Conservation (phyloP, 2,329 filamentous ascomycete genomes). For the Fusarium chuoi region DNA sequence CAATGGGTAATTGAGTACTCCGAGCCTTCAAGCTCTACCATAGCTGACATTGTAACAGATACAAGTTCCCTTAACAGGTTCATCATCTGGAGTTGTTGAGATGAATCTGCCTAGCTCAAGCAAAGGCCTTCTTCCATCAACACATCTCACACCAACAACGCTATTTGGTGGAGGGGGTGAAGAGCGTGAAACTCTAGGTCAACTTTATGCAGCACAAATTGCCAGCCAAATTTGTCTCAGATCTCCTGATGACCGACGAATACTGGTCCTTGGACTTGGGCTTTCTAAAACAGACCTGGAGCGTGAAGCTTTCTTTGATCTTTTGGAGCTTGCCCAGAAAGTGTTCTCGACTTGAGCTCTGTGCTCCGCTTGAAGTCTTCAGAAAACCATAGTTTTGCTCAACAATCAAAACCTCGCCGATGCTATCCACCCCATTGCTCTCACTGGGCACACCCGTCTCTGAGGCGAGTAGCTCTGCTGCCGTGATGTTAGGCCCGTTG, state of each 20-base stretch:
- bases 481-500: background rate
- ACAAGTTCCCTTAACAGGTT: conserved; percentile 79
- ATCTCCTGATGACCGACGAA: conserved; percentile 71
- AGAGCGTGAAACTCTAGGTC: conserved; percentile 83
- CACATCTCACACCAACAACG: conserved; percentile 86
- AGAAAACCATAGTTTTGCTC: background rate
- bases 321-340: conserved; percentile 70
- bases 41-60: conserved; percentile 59
- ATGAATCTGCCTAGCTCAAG: conserved; percentile 62
- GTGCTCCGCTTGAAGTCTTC: background rate
- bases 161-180: conserved; percentile 84
- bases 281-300: conserved; percentile 61
- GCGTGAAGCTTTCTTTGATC: conserved; percentile 70
- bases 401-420: background rate
- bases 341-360: conserved; percentile 47
- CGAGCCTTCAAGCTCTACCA: too few relatives aligned
- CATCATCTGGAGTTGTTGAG: conserved; percentile 72
- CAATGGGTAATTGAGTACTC: conserved; percentile 78
- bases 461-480: background rate
- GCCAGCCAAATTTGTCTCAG: conserved; percentile 81
- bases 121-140: conserved; percentile 73
- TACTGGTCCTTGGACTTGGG: conserved; percentile 70
- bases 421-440: background rate
- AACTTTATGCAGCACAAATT: conserved; percentile 90
- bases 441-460: background rate